Evolutionary conservation across 2,329 filamentous ascomycete genomes (phyloP).

Genomic region (Gaeumannomyces sp.): DNA sequence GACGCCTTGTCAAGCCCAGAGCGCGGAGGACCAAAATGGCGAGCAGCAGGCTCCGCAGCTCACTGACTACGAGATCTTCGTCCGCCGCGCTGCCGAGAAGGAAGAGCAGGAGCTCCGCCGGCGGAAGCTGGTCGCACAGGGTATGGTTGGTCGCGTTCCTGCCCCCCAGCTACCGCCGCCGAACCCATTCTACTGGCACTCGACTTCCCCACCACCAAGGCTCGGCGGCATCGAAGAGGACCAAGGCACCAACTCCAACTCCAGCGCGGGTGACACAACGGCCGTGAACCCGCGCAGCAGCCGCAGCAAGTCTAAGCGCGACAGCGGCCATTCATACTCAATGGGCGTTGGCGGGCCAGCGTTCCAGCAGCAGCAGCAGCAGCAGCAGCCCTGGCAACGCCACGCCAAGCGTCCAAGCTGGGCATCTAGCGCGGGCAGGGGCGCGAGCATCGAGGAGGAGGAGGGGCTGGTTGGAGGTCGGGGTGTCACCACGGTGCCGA

Average conservation of each 20-base stretch:
- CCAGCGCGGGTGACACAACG: slow-evolving; percentile 10
- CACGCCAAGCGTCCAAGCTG: slow-evolving; percentile 13
- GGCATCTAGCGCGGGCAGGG: slow-evolving; percentile 12
- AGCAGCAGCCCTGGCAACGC: slow-evolving; percentile 1
- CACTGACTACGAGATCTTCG: slow-evolving; percentile 23
- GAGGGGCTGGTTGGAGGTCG: slow-evolving; percentile 1
- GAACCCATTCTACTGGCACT: slow-evolving; percentile 5
- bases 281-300: slow-evolving; percentile 8
- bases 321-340: slow-evolving; percentile 9
- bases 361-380: background rate
- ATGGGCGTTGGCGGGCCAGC: background rate
- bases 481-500: background rate
- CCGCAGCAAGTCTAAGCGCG: slow-evolving; percentile 5
- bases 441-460: background rate
- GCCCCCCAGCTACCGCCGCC: slow-evolving; percentile 9
- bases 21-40: background rate
- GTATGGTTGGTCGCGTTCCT: slow-evolving; percentile 17
- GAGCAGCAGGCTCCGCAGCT: background rate
- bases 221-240: slow-evolving; percentile 3
- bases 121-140: slow-evolving; percentile 18
- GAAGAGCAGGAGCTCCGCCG: slow-evolving; percentile 19
- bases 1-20: background rate
- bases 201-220: background rate
- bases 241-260: slow-evolving; percentile 4
- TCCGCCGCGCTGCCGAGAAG: slow-evolving; percentile 19